These are phyloP conservation scores for Aspergillus quadrilineatus DNA, from an alignment of 2,329 filamentous ascomycete species.

Conservation along the genomic window DNA sequence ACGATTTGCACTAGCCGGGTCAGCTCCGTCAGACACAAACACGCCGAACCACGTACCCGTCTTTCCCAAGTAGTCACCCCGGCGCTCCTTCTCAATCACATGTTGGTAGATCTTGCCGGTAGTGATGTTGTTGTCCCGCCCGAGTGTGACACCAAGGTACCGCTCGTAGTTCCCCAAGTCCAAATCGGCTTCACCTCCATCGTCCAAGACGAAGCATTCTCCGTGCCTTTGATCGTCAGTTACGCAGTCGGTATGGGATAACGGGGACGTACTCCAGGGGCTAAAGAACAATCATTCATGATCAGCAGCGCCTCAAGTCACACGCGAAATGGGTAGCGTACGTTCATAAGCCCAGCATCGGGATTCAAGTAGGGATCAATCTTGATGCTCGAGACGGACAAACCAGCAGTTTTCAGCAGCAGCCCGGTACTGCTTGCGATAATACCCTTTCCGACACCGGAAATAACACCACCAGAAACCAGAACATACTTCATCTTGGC, in stretches of 20 bases:
- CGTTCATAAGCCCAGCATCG: conserved; percentile 70
- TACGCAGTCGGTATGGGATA: not conserved
- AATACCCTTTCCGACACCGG: conserved; percentile 60
- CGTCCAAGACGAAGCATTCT: conserved; percentile 14
- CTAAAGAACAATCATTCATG: conserved; percentile 3
- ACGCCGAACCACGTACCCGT: conserved; percentile 44
- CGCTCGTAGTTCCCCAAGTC: conserved; percentile 76
- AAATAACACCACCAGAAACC: conserved; percentile 67
- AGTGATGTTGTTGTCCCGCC: conserved; percentile 90
- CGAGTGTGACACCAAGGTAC: conserved; percentile 79
- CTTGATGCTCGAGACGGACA: conserved; percentile 34
- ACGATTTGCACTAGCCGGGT: conserved; percentile 69
- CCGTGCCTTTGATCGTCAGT: conserved; percentile 20
- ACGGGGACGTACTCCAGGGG: conserved; percentile 16
- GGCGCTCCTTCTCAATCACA: conserved; percentile 73
- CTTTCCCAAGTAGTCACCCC: conserved; percentile 79
- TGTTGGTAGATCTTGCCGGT: conserved; percentile 94
- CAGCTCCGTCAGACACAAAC: not conserved
- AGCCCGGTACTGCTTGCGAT: conserved; percentile 56
- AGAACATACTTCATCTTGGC: conserved; percentile 76
- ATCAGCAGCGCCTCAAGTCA: conserved; percentile 16
- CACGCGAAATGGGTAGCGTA: conserved; percentile 44
- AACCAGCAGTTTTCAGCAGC: conserved; percentile 31
- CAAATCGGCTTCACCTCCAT: conserved; percentile 71
- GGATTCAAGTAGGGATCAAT: conserved; percentile 71